Evolutionary conservation across 1,139 yeast species (phyloP), one percentile per base, ranked within the genome.

Genomic region (Protomyces lactucae-debilis): DNA sequence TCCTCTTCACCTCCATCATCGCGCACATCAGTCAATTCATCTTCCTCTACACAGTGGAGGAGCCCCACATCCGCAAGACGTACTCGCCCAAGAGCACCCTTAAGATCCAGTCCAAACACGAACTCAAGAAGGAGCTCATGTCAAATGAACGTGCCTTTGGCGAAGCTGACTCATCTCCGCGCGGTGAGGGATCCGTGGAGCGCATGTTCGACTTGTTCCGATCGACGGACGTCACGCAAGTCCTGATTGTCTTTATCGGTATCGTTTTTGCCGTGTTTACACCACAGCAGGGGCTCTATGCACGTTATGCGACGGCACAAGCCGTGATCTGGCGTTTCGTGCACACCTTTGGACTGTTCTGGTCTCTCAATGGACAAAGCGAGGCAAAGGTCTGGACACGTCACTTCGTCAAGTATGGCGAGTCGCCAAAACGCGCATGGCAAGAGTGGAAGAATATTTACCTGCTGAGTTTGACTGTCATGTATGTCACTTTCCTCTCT

Each of bases 11-110:
- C 45, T 88, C 96, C 0, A 77, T 88, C 23, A 76, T 85, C 67
- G 96, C 95, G 4, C 96, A 89, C 75, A 82, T 87, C 67, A 79
- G 85, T 67, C 96, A 89, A 74, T 88, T 89, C 82, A 80, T 85
- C 52, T 89, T 89, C 71, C 78, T 89, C 74, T 86, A 86, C 69
- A 80, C 80, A 68, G 92, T 89, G 64, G 96, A 89, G 75, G 88
- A 87, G 70, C 96, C 96, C 36, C 96, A 89, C 74, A 89, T 89
- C 71, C 92, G 88, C 68, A 87, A 87, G 75, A 88, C 88, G 39
- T 89, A 89, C 74, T 74, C 73, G 55, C 73, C 65, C 43, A 55
- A 48, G n/a, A 39, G 35, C 18, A 16, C 52, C 10, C 36, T 55
- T 8, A 25, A 16, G 14, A 59, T 55, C 23, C 40, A 43, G 9